These are phyloP conservation scores for Cornus suecica DNA, from an alignment of 148 eudicot species.

Conservation along the genomic window DNA sequence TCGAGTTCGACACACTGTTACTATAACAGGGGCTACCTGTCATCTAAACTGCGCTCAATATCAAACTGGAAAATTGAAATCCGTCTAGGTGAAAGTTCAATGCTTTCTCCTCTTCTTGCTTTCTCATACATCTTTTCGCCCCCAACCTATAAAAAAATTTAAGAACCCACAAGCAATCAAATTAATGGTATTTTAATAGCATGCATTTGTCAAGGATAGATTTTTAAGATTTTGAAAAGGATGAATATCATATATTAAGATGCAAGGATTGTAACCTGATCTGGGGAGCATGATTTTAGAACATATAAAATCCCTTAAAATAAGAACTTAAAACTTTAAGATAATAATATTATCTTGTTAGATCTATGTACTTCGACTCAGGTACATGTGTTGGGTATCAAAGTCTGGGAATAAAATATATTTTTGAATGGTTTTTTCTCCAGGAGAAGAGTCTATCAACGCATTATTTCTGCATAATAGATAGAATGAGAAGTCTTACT, in stretches of 20 bases:
- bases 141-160: constrained; percentile 54
- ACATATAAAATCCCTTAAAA: neutral
- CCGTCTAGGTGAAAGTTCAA: constrained; percentile 93
- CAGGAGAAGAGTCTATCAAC: neutral
- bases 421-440: neutral
- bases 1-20: neutral
- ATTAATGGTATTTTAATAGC: neutral
- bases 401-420: too few species aligned
- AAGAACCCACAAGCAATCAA: constrained; percentile 1
- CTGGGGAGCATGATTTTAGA: neutral
- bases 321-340: too few species aligned
- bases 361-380: too few species aligned
- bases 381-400: too few species aligned
- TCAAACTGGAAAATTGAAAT: constrained; percentile 87
- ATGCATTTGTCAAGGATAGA: neutral
- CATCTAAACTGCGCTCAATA: constrained; percentile 90
- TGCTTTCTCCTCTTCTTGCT: constrained; percentile 97
- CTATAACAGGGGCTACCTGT: constrained; percentile 53
- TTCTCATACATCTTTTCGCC: constrained; percentile 98
- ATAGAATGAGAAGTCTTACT: constrained; percentile 40
- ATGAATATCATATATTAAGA: neutral
- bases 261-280: neutral
- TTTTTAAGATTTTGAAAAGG: neutral
- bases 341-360: too few species aligned
- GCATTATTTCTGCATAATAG: neutral